phyloP scores from a whole-genome alignment of 2,329 filamentous ascomycete genomes.

The Leptographium wingfieldii region DNA sequence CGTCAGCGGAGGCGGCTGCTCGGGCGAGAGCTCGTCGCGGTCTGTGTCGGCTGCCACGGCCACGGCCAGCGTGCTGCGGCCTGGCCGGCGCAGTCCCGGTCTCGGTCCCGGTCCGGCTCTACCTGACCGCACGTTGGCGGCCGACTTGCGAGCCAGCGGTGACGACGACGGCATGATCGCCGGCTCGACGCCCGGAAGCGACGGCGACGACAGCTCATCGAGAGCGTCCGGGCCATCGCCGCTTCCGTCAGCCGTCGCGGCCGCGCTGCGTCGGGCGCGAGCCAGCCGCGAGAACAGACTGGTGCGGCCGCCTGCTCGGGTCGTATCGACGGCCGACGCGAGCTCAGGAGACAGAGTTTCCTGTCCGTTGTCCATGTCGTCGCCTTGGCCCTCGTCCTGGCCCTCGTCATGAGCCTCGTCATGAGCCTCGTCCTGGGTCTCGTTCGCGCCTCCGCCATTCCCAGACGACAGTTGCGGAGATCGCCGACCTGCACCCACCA shows the following conservation, averaged over 20 bases:
- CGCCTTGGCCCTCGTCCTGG: conserved; percentile 15
- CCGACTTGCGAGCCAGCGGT: conserved; percentile 11
- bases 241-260: background rate
- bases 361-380: no score
- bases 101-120: no score
- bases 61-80: background rate
- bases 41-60: conserved; percentile 1
- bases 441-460: conserved; percentile 1
- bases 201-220: conserved; percentile 19
- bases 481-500: background rate
- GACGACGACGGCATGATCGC: conserved; percentile 5
- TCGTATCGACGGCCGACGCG: background rate
- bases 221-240: conserved; percentile 9
- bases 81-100: no score
- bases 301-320: background rate
- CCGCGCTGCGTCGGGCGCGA: conserved; percentile 5
- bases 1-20: background rate
- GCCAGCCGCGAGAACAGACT: conserved; percentile 2
- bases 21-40: conserved; percentile 12
- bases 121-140: background rate
- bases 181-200: background rate
- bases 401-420: conserved; percentile 17
- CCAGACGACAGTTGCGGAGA: background rate
- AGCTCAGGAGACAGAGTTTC: conserved; percentile 19
- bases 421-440: conserved; percentile 9